Evolutionary conservation across 169 alveolate species (phyloP), one percentile per base, ranked within the genome.

Genomic region (Plasmodium yoelii): DNA sequence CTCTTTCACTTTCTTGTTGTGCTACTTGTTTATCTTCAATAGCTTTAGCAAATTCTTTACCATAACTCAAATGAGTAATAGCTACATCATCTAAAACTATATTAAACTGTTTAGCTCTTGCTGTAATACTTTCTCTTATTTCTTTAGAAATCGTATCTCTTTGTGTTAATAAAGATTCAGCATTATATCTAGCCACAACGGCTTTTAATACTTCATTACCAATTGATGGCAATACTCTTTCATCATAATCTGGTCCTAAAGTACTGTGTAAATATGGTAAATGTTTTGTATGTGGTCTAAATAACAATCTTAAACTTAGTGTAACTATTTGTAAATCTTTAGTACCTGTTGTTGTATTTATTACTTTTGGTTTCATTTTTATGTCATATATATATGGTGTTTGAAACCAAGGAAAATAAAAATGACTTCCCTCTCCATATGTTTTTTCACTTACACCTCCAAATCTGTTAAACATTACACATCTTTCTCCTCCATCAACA

Each of bases 11-110:
- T 59, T 98, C 99, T 92, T 98, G 99, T 92, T 98, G 97, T 24
- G 99, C 99, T 19, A 98, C 99, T 90, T 98, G 99, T 94, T 98
- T 98, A 87, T 98, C 98, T 93, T 98, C 99, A 74, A 98, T 97
- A 22, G 99, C 99, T 91, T 96, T 96, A 56, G 98, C 94, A 93
- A 97, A 98, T 92, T 98, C 99, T 89, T 96, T 97, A 12, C 99
- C 99, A 92, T 98, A 98, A 69, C 98, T 95, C 61, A 98, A 92
- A 88, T 98, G 99, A 24, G 99, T 97, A 59, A 98, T 98, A 53
- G 99, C 98, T 65, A 98, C 99, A 93, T 98, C 99, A 84, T 98
- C 99, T 69, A 98, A 93, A 39, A 95, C 91, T 67, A 98, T 98
- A 77, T 97, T 97, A 95, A 98, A 98, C 60, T 96, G 97, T 73